Evolutionary conservation across 495 filamentous ascomycete species (phyloP).

Genomic region (Podospora anserina): DNA sequence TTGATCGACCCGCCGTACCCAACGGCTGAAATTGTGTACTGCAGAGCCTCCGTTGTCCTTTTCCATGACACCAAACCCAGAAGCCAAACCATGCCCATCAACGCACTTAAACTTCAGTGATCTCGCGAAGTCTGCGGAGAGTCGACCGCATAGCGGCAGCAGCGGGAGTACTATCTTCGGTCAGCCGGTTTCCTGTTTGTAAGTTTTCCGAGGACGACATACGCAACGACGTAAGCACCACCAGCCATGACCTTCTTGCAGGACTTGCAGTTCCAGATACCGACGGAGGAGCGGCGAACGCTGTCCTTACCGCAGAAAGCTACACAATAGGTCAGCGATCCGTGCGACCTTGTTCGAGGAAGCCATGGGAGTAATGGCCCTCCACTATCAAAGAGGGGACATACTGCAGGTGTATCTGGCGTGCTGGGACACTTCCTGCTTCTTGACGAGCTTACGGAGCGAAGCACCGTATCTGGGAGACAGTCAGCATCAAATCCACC

Average conservation of each 20-base stretch:
- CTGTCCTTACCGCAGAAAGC: slow-evolving; percentile 95
- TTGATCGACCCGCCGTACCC: slow-evolving; percentile 37
- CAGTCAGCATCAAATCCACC: slow-evolving; percentile 16
- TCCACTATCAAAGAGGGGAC: slow-evolving; percentile 38
- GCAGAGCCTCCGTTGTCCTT: slow-evolving; percentile 37
- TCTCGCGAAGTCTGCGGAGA: slow-evolving; percentile 94
- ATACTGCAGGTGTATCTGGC: slow-evolving; percentile 87
- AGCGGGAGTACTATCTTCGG: slow-evolving; percentile 72
- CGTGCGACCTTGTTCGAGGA: neutral
- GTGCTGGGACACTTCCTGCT: slow-evolving; percentile 98
- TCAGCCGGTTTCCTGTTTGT: slow-evolving; percentile 15
- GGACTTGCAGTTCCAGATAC: slow-evolving; percentile 93
- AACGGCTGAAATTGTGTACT: slow-evolving; percentile 32
- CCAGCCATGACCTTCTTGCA: slow-evolving; percentile 95
- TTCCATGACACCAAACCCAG: slow-evolving; percentile 40
- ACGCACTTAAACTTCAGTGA: slow-evolving; percentile 83
- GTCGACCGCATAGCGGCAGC: slow-evolving; percentile 95
- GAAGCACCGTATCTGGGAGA: slow-evolving; percentile 86
- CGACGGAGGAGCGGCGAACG: slow-evolving; percentile 87
- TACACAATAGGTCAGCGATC: neutral
- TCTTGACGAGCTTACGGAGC: slow-evolving; percentile 99
- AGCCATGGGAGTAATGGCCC: neutral
- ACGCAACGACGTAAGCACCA: slow-evolving; percentile 96
- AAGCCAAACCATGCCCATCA: slow-evolving; percentile 25
- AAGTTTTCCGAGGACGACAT: slow-evolving; percentile 47